phyloP scores from a whole-genome alignment of 192 early-diverging fungal species.

The Spizellomyces punctatus region DNA sequence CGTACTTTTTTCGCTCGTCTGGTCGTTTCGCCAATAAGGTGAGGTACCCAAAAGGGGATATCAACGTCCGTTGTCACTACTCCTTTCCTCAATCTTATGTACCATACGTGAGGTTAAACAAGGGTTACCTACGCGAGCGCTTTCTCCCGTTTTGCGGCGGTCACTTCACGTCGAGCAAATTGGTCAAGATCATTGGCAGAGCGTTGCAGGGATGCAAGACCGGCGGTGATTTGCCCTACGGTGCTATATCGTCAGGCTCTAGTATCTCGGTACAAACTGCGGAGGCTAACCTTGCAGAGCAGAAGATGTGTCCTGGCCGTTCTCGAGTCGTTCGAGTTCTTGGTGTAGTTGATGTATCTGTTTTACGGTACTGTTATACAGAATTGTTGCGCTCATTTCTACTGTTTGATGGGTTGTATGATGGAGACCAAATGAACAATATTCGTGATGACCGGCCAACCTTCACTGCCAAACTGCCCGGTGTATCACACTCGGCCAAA shows the following conservation, averaged over 20 bases:
- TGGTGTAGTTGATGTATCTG: conserved; percentile 33
- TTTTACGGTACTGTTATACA: conserved; percentile 45
- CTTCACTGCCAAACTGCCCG: too few species aligned
- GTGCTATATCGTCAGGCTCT: conserved; percentile 3
- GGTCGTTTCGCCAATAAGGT: background rate
- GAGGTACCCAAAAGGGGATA: background rate
- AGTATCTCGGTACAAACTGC: too few species aligned
- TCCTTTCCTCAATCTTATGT: too few species aligned
- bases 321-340: conserved; percentile 40
- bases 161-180: conserved; percentile 48
- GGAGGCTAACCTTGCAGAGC: conserved; percentile 23
- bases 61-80: too few species aligned
- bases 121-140: conserved; percentile 43
- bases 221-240: conserved; percentile 31
- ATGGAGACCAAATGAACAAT: too few species aligned
- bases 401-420: background rate
- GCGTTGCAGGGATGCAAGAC: conserved; percentile 43
- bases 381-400: conserved; percentile 38
- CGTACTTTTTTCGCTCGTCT: conserved; percentile 40
- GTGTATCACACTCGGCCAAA: too few species aligned
- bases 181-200: conserved; percentile 43
- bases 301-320: conserved; percentile 30
- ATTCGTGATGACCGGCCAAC: too few species aligned
- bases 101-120: too few species aligned
- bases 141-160: conserved; percentile 50